Conservation (phyloP, 2,329 filamentous ascomycete species). For the Aspergillus sp. region DNA sequence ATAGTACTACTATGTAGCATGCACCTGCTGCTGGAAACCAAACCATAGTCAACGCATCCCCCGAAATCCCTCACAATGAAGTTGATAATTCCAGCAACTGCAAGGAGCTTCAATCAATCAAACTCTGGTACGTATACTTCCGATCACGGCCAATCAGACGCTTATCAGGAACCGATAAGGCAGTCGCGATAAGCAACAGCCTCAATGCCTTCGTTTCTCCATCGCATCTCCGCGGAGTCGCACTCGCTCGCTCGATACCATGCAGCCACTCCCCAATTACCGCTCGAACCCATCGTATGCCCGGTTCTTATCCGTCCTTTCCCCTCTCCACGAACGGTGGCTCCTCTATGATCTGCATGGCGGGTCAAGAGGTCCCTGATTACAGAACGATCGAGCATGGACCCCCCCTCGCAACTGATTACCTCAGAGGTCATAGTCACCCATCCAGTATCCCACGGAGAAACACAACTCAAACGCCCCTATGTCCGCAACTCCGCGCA, state of each 20-base stretch:
- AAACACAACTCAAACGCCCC: neutral
- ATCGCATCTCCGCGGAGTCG: constrained; percentile 1
- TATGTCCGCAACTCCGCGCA: neutral
- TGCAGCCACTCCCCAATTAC: neutral
- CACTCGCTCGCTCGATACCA: neutral
- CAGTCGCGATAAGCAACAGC: neutral
- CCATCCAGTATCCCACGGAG: constrained; percentile 12
- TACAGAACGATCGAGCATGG: constrained; percentile 7
- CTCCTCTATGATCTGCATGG: constrained; percentile 1
- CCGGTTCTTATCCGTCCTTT: neutral
- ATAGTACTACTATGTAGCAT: neutral
- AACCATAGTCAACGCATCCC: neutral
- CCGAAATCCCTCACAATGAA: neutral
- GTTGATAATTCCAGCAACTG: neutral
- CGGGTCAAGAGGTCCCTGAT: constrained; percentile 18
- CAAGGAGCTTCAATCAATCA: neutral
- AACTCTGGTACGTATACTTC: neutral
- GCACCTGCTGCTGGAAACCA: neutral
- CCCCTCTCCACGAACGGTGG: constrained; percentile 1
- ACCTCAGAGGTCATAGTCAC: constrained; percentile 10
- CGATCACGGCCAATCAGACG: neutral
- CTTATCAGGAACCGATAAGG: neutral
- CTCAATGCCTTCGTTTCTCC: neutral
- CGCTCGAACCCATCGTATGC: neutral
- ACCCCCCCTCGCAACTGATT: constrained; percentile 15